Conservation (phyloP, 176 grass and related monocot species). For the Stipa capillata region DNA sequence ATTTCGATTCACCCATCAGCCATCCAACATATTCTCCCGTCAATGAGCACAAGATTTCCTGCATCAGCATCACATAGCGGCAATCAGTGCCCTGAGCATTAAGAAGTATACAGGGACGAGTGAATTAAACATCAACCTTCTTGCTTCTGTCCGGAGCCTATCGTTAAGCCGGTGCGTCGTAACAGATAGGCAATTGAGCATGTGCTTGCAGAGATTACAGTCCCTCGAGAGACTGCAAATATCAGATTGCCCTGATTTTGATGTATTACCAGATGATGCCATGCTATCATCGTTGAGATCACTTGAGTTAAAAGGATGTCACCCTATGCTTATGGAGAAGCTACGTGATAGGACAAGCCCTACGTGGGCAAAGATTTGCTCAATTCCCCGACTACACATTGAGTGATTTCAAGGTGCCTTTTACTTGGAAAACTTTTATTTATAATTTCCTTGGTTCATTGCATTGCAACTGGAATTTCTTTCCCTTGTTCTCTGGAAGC, state of each 20-base stretch:
- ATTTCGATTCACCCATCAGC: not conserved
- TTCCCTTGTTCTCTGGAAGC: too few relatives aligned
- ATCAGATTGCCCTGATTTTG: not conserved
- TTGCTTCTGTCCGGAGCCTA: not conserved
- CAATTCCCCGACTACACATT: not conserved
- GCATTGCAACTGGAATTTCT: too few relatives aligned
- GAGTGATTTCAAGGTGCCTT: too few relatives aligned
- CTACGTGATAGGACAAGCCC: not conserved
- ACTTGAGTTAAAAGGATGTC: not conserved
- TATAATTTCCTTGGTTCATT: too few relatives aligned
- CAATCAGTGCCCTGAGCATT: not conserved
- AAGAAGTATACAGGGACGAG: not conserved
- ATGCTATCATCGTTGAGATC: not conserved
- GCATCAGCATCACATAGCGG: not conserved
- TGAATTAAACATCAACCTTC: not conserved
- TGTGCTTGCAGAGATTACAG: not conserved
- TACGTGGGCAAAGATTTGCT: not conserved
- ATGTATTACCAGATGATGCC: not conserved
- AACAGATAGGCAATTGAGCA: not conserved
- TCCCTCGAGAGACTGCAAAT: not conserved
- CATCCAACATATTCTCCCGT: not conserved
- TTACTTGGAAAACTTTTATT: too few relatives aligned
- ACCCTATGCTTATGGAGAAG: not conserved
- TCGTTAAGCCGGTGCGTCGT: not conserved
- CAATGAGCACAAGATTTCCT: not conserved